phyloP scores from a whole-genome alignment of 192 early-diverging fungal genomes.

The Allomyces macrogynus region DNA sequence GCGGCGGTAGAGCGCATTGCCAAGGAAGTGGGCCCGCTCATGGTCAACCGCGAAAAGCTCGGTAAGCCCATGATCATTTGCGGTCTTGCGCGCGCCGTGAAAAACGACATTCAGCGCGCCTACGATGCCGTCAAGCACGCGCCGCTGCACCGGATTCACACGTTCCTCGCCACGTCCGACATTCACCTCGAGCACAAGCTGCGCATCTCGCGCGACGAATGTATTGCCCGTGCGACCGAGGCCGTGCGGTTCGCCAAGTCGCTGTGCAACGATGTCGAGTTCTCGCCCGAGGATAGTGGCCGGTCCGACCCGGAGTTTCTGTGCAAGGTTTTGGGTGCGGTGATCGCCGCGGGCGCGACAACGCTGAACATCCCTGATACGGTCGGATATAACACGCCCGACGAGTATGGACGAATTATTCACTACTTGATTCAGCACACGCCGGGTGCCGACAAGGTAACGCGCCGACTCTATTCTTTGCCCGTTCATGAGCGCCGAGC shows the following conservation, averaged over 20 bases:
- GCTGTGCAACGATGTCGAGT: slow-evolving; percentile 76
- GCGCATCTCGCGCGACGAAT: slow-evolving; percentile 69
- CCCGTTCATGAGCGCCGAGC: neutral
- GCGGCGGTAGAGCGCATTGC: slow-evolving; percentile 86
- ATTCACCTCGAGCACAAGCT: slow-evolving; percentile 90
- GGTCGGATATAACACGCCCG: slow-evolving; percentile 83
- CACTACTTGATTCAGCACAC: slow-evolving; percentile 58
- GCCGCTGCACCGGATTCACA: slow-evolving; percentile 75
- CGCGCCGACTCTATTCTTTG: slow-evolving; percentile 1
- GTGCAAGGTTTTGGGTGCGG: slow-evolving; percentile 54
- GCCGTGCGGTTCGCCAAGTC: slow-evolving; percentile 60
- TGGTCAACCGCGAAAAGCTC: slow-evolving; percentile 52
- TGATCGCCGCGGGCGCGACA: slow-evolving; percentile 76
- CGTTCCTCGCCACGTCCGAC: slow-evolving; percentile 89
- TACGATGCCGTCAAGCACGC: slow-evolving; percentile 75
- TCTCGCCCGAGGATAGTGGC: slow-evolving; percentile 87
- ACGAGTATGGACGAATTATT: slow-evolving; percentile 74
- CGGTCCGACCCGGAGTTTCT: slow-evolving; percentile 76
- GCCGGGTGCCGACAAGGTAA: slow-evolving; percentile 39
- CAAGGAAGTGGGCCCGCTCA: slow-evolving; percentile 67
- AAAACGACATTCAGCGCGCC: slow-evolving; percentile 68
- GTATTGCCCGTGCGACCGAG: slow-evolving; percentile 53
- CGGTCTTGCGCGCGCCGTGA: slow-evolving; percentile 68
- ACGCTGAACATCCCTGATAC: slow-evolving; percentile 98
- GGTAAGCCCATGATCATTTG: slow-evolving; percentile 73